phyloP scores from a whole-genome alignment of 345 rosid genomes.

The Viola odorata region DNA sequence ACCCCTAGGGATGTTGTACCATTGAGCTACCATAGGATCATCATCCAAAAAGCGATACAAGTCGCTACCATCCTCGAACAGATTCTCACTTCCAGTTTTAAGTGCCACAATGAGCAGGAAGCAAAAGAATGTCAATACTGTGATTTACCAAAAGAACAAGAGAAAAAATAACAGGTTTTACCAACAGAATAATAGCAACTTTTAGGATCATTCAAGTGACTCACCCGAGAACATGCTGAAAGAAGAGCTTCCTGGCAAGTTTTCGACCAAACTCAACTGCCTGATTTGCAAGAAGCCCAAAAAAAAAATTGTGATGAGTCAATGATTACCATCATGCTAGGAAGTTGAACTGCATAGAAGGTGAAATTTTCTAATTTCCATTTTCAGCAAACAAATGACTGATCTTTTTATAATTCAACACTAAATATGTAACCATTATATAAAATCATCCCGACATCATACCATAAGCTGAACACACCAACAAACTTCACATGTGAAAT shows the following conservation, averaged over 20 bases:
- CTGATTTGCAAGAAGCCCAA: conserved; percentile 24
- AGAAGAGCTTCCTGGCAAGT: conserved; percentile 70
- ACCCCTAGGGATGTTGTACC: conserved; percentile 79
- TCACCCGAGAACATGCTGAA: conserved; percentile 67
- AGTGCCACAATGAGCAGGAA: conserved; percentile 9
- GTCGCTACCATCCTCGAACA: conserved; percentile 77
- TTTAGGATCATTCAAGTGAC: conserved; percentile 20
- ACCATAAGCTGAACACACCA: too few species aligned
- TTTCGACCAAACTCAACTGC: conserved; percentile 78
- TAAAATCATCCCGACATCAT: too few species aligned
- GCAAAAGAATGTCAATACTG: neutral
- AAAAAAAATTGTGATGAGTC: too few species aligned
- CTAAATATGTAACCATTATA: too few species aligned
- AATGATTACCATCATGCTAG: too few species aligned
- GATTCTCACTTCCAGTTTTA: conserved; percentile 51
- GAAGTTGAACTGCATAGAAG: too few species aligned
- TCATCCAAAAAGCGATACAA: conserved; percentile 75
- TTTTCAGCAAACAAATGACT: too few species aligned
- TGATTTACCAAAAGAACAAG: neutral
- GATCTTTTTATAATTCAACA: too few species aligned
- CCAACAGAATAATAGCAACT: neutral
- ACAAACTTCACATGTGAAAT: too few species aligned
- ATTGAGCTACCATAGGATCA: conserved; percentile 65
- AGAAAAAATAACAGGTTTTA: neutral
- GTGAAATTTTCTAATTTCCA: too few species aligned